Percentiles rank a stretch among this genome's conserved stretches.
phyloP scores from a whole-genome alignment of 495 filamentous ascomycete species.

The Aspergillus steynii region DNA sequence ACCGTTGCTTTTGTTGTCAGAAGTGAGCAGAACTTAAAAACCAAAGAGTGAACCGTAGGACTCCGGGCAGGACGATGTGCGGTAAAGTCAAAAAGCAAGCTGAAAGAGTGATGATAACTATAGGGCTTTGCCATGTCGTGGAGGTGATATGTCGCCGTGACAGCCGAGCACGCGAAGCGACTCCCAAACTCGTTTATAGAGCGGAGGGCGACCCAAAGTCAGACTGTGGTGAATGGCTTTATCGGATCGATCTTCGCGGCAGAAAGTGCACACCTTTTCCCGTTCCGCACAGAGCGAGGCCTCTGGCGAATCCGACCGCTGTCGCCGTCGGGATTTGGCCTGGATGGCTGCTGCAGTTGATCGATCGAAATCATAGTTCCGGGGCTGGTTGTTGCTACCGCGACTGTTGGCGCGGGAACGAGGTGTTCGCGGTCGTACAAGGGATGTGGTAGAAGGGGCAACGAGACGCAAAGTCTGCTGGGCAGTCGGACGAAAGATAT shows the following conservation, averaged over 20 bases:
- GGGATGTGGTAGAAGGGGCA: conserved; percentile 41
- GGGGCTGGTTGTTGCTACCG: conserved; percentile 18
- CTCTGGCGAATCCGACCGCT: conserved; percentile 34
- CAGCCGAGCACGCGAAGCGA: conserved; percentile 31
- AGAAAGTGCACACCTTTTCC: conserved; percentile 36
- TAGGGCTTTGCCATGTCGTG: conserved; percentile 17
- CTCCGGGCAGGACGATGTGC: background rate
- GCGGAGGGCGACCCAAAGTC: conserved; percentile 21
- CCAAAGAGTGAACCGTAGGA: background rate
- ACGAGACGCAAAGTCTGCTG: conserved; percentile 42
- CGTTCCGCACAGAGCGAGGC: conserved; percentile 9
- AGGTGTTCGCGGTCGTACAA: conserved; percentile 23
- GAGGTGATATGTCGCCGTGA: conserved; percentile 20
- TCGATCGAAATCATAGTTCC: conserved; percentile 35
- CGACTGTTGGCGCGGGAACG: conserved; percentile 33
- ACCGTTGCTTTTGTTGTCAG: background rate
- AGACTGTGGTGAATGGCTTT: conserved; percentile 22
- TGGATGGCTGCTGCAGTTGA: conserved; percentile 43
- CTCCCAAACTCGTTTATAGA: conserved; percentile 34
- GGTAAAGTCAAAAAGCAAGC: background rate
- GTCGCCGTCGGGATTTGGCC: conserved; percentile 39
- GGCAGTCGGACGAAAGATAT: conserved; percentile 27
- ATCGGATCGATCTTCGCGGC: conserved; percentile 40
- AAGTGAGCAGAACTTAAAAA: conserved; percentile 1
- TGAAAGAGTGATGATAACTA: conserved; percentile 3